Conservation (phyloP, 1,284 basidiomycete species). For the Exobasidium rhododendri region DNA sequence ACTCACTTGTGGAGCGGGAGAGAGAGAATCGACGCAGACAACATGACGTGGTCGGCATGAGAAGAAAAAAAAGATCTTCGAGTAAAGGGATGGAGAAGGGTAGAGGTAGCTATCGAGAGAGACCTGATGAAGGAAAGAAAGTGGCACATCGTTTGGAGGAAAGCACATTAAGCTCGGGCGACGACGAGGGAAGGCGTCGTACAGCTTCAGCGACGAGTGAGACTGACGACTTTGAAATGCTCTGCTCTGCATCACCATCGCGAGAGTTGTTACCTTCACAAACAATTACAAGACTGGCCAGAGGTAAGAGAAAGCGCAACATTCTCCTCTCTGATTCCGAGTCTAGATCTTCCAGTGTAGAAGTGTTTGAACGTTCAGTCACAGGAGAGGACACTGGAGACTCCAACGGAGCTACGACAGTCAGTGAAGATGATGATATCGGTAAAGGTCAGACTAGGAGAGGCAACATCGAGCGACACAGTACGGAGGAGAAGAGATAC, state of each 20-base stretch:
- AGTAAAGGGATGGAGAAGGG: not conserved
- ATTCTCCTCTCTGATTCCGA: not conserved
- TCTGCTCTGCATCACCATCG: not conserved
- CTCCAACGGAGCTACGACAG: not conserved
- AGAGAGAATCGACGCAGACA: not conserved
- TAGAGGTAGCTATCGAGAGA: not conserved
- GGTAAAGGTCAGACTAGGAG: not conserved
- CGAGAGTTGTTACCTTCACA: not conserved
- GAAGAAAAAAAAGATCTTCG: not conserved
- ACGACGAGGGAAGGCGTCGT: not conserved
- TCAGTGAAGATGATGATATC: not conserved
- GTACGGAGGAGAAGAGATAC: not conserved
- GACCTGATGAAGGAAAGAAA: not conserved
- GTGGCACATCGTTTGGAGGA: not conserved
- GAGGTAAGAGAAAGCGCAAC: not conserved
- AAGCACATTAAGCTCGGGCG: not conserved
- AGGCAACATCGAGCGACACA: not conserved
- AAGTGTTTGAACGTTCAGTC: not conserved
- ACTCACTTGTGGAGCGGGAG: not conserved
- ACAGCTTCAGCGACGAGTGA: not conserved
- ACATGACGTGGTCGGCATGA: too few relatives aligned
- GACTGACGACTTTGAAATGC: not conserved
- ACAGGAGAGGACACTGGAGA: not conserved
- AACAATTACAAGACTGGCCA: too few relatives aligned
- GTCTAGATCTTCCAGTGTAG: not conserved